phyloP scores from a whole-genome alignment of 257 asterid genomes.

The Solanum bukasovii region DNA sequence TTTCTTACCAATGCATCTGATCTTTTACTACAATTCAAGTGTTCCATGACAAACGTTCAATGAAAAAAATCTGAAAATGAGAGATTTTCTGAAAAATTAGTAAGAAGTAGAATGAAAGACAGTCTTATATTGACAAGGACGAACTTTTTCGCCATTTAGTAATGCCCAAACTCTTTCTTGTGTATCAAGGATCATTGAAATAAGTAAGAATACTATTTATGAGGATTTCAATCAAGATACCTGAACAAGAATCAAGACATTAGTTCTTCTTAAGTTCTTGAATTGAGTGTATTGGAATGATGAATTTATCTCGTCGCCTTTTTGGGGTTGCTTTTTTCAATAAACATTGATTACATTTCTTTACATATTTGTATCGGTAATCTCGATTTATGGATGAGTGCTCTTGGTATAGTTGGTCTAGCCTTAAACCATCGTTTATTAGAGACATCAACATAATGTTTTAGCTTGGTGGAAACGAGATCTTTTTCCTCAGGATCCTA shows the following conservation, averaged over 20 bases:
- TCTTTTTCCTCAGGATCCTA: not conserved
- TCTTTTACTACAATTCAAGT: not conserved
- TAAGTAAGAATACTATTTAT: not conserved
- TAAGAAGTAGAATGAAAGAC: not conserved
- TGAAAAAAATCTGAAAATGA: not conserved
- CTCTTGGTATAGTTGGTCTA: not conserved
- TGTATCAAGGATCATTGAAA: not conserved
- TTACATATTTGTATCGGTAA: not conserved
- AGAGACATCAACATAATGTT: not conserved
- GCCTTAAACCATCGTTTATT: not conserved
- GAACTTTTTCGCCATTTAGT: not conserved
- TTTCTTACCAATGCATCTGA: not conserved
- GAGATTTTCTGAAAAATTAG: not conserved
- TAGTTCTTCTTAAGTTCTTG: not conserved
- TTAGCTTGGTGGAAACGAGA: not conserved
- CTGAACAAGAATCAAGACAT: not conserved
- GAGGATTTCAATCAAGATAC: not conserved
- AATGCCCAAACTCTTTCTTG: not conserved
- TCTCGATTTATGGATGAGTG: not conserved
- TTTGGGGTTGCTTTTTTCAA: not conserved
- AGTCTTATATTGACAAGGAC: not conserved
- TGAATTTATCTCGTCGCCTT: not conserved
- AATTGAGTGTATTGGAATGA: not conserved
- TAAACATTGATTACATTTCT: not conserved
- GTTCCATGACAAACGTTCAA: not conserved